Evolutionary conservation across 2,329 filamentous ascomycete species (phyloP), one percentile per base, ranked within the genome.

Genomic region (Aspergillus puulaauensis): DNA sequence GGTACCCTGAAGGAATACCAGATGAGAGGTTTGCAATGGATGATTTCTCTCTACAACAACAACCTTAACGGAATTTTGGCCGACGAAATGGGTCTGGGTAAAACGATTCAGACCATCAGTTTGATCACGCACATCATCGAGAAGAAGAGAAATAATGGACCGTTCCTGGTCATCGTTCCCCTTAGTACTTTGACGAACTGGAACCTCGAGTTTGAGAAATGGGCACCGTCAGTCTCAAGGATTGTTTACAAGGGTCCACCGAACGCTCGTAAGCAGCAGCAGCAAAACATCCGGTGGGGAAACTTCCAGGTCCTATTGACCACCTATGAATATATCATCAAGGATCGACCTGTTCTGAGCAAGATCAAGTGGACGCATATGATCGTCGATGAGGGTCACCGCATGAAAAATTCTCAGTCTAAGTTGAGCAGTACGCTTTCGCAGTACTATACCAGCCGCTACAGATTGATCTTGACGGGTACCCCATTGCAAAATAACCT

Each of bases 321-420:
- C 2, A 99, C 95, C 0, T 99, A 99, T 78, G 95, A 99, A 75
- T 99, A 98, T 79, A 96, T 99, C 77, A 99, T 99, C 84, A 99
- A 98, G 79, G 95, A 99, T 71, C 87, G 95, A 37, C 93, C 93
- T 0, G 83, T 99, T 65, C 80, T 99, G 12, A 96, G 91, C 81
- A 98, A 98, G 82, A 93, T 99, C 78, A 98, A 98, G 78, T 99
- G 95, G 95, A 89, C 97, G 68, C 95, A 99, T 79, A 98, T 99
- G 95, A 98, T 99, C 68, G 95, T 99, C 65, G 95, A 99, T 69
- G 95, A 99, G 81, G 95, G 95, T 78, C 95, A 99, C 76, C 92
- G 95, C 74, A 99, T 99, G 95, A 99, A 99, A 85, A 99, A 99
- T 77, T 84, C 91, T 31, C 89, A 95, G 67, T 99, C 95, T 9